Conservation (phyloP, 306 rosid species). For the Vigna hirtella region DNA sequence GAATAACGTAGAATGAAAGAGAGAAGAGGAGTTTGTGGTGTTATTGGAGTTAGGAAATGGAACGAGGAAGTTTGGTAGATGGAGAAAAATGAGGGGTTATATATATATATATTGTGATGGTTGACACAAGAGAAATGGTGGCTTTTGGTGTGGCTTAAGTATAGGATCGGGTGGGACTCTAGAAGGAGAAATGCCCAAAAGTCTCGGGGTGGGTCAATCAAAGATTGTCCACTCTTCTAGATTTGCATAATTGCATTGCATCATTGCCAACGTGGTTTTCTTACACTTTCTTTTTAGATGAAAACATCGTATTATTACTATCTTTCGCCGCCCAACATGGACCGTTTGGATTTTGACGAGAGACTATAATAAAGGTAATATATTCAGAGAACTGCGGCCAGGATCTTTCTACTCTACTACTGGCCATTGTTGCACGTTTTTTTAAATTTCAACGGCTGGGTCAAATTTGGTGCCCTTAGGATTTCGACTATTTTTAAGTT, state of each 20-base stretch:
- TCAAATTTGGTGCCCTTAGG: constrained; percentile 35
- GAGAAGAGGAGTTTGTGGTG: neutral
- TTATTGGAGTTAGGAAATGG: neutral
- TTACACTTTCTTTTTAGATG: neutral
- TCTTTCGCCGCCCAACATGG: constrained; percentile 18
- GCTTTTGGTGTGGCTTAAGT: neutral
- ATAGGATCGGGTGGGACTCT: constrained; percentile 39
- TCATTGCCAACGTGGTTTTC: constrained; percentile 2
- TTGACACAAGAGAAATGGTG: neutral
- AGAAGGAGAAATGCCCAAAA: constrained; percentile 38
- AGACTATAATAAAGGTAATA: neutral
- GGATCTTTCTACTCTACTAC: neutral
- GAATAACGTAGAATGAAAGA: neutral
- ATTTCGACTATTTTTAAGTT: neutral
- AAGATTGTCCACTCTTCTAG: constrained; percentile 28
- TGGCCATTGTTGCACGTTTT: neutral
- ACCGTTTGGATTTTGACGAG: neutral
- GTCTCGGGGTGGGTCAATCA: constrained; percentile 4
- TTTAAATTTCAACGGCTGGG: neutral
- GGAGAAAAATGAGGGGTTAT: neutral
- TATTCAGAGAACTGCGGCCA: constrained; percentile 12
- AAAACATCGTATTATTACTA: neutral
- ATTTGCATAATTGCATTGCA: neutral
- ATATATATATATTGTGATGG: neutral
- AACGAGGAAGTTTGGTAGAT: too few species aligned